Percentiles rank a stretch among this genome's conserved stretches.
These are phyloP conservation scores for Chalciporus piperatus DNA, from an alignment of 768 basidiomycete species.

Conservation along the genomic window DNA sequence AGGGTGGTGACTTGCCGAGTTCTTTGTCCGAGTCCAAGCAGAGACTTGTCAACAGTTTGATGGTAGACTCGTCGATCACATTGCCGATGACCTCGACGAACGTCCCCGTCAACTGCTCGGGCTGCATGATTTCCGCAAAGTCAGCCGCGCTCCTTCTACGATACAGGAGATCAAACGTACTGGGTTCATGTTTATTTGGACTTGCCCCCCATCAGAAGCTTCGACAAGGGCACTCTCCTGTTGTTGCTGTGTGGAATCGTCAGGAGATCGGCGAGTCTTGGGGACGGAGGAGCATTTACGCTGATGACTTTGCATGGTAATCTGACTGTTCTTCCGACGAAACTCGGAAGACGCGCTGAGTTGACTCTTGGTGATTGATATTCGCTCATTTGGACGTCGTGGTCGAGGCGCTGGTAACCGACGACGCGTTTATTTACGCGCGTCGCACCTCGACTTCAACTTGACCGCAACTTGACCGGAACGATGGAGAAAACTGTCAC, in stretches of 20 bases:
- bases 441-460: no score
- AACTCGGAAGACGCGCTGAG: constrained; percentile 51
- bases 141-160: neutral
- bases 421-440: no score
- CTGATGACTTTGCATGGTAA: constrained; percentile 60
- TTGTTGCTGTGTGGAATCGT: constrained; percentile 27
- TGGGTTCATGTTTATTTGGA: constrained; percentile 41
- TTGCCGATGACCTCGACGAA: constrained; percentile 69
- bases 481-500: no score
- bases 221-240: constrained; percentile 54
- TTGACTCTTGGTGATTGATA: constrained; percentile 54
- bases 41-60: constrained; percentile 53
- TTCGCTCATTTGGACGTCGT: constrained; percentile 21
- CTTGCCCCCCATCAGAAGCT: constrained; percentile 65
- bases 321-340: constrained; percentile 53
- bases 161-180: constrained; percentile 32
- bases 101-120: constrained; percentile 45
- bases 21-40: constrained; percentile 52
- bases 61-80: constrained; percentile 50
- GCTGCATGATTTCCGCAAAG: constrained; percentile 26
- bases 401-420: no score
- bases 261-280: neutral
- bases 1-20: constrained; percentile 49
- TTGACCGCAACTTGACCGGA: no score
- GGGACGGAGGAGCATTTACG: constrained; percentile 31